These are phyloP conservation scores for Moricandia arvensis DNA, from an alignment of 345 rosid genomes.

Conservation along the genomic window DNA sequence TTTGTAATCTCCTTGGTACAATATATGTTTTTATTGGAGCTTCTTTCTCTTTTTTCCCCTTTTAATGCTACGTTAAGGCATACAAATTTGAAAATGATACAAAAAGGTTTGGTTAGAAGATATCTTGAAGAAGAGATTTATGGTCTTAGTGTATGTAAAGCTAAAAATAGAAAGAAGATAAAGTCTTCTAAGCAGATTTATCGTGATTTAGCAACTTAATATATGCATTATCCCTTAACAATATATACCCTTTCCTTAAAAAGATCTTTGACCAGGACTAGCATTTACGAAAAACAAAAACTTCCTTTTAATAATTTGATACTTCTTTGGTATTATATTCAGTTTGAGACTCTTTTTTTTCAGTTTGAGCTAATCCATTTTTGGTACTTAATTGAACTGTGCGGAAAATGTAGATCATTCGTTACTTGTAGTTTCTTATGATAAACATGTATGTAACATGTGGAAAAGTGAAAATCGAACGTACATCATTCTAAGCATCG, in stretches of 20 bases:
- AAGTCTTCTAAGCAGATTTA: constrained; percentile 22
- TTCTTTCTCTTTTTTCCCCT: constrained; percentile 5
- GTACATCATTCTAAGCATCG: too few relatives aligned
- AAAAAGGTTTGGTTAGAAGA: neutral
- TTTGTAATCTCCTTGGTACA: constrained; percentile 3
- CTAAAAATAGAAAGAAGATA: constrained; percentile 31
- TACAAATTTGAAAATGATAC: neutral
- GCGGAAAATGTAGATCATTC: neutral
- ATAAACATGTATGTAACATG: too few relatives aligned
- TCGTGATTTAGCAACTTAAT: constrained; percentile 30
- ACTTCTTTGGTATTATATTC: neutral
- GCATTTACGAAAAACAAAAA: neutral
- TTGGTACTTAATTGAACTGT: neutral
- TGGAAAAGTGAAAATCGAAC: too few relatives aligned
- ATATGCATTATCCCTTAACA: neutral
- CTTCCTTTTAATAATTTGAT: neutral
- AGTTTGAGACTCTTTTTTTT: neutral
- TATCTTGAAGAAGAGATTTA: constrained; percentile 26
- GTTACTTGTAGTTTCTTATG: neutral
- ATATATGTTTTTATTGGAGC: neutral
- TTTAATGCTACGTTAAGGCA: constrained; percentile 13
- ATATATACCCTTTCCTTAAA: neutral
- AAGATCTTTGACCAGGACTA: constrained; percentile 6
- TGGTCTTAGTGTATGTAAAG: constrained; percentile 14
- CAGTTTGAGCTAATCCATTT: neutral